phyloP scores from a whole-genome alignment of 352 stramenopile species.

The Pythium aristosporum region DNA sequence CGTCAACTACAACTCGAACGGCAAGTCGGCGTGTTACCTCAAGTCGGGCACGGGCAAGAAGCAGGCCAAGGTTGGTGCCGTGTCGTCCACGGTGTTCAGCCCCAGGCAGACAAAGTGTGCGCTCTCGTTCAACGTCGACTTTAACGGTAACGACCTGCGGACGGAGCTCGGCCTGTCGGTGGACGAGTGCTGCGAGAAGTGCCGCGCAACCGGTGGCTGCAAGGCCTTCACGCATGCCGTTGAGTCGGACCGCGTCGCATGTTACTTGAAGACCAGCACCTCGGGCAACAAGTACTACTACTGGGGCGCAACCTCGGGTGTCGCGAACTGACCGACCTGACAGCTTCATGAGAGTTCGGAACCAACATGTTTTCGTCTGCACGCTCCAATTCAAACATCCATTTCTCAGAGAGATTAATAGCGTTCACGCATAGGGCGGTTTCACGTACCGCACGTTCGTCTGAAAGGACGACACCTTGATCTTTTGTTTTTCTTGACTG shows the following conservation, averaged over 20 bases:
- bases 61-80: constrained; percentile 1
- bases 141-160: constrained; percentile 44
- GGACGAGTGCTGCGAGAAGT: constrained; percentile 45
- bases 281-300: constrained; percentile 27
- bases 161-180: constrained; percentile 37
- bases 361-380: neutral
- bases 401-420: no score
- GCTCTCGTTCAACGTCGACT: constrained; percentile 26
- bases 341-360: neutral
- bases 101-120: neutral
- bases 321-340: neutral
- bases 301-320: constrained; percentile 41
- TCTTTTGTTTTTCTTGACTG: no score
- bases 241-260: constrained; percentile 34
- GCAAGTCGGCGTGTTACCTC: constrained; percentile 26
- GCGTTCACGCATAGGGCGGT: no score
- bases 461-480: neutral
- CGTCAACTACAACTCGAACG: constrained; percentile 36
- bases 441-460: neutral
- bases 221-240: constrained; percentile 50
- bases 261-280: constrained; percentile 45
- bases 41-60: constrained; percentile 19
- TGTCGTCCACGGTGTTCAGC: constrained; percentile 7
- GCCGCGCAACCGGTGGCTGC: constrained; percentile 40
- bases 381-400: neutral